Percentiles rank a stretch among this genome's conserved stretches.
These are phyloP conservation scores for Curvularia hawaiiensis DNA, from an alignment of 2,329 filamentous ascomycete species.

Conservation along the genomic window DNA sequence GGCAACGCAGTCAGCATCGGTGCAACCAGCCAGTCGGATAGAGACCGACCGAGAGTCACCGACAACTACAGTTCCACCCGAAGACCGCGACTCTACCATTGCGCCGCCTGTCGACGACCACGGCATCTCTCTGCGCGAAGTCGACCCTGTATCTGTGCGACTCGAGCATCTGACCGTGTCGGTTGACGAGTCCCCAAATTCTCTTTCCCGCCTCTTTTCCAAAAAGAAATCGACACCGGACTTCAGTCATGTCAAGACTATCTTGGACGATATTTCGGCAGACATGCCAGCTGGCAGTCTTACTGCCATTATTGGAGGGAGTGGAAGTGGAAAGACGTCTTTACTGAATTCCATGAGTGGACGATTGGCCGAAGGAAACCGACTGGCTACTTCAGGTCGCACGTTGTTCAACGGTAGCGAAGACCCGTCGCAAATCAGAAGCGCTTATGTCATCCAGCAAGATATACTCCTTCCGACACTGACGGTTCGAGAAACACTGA, in stretches of 20 bases:
- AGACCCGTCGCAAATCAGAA: conserved; percentile 57
- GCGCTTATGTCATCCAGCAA: conserved; percentile 77
- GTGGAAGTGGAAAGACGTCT: conserved; percentile 68
- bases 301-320: conserved; percentile 77
- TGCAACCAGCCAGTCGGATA: conserved; percentile 4
- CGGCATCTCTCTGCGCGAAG: conserved; percentile 52
- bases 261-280: conserved; percentile 68
- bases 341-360: conserved; percentile 72
- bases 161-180: conserved; percentile 61
- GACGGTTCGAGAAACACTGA: conserved; percentile 76
- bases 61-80: conserved; percentile 18
- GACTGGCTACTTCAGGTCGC: conserved; percentile 57
- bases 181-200: conserved; percentile 61
- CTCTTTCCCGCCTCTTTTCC: conserved; percentile 30
- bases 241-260: conserved; percentile 49
- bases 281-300: conserved; percentile 69
- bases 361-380: conserved; percentile 64
- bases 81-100: conserved; percentile 22
- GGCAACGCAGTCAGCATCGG: neutral
- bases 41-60: conserved; percentile 3
- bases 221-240: conserved; percentile 30
- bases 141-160: conserved; percentile 61
- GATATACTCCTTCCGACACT: conserved; percentile 74
- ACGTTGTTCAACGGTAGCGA: conserved; percentile 66
- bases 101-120: conserved; percentile 35